Conservation (phyloP, 306 rosid genomes). For the Vicia sativa region DNA sequence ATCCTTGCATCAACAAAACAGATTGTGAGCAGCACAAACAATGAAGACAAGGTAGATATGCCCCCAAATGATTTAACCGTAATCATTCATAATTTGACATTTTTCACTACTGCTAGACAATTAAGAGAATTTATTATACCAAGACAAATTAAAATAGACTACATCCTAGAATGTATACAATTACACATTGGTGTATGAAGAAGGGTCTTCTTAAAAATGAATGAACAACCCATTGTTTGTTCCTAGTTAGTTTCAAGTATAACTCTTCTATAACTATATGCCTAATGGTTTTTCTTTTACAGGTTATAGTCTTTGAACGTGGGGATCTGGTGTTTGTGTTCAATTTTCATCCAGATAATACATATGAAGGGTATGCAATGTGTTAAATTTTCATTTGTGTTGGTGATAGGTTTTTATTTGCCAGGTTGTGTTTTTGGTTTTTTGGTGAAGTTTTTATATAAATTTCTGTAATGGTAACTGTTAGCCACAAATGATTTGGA, state of each 20-base stretch:
- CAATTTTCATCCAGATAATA: constrained; percentile 84
- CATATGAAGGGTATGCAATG: constrained; percentile 75
- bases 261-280: constrained; percentile 30
- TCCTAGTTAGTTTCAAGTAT: constrained; percentile 10
- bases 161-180: no score
- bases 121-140: no score
- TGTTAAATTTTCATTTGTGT: constrained; percentile 30
- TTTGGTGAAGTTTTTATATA: constrained; percentile 20
- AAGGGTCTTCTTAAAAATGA: constrained; percentile 16
- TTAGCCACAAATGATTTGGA: constrained; percentile 34
- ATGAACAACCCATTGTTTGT: constrained; percentile 22
- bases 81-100: constrained; percentile 27
- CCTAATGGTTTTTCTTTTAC: constrained; percentile 34
- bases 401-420: constrained; percentile 8
- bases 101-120: constrained; percentile 23
- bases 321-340: constrained; percentile 92
- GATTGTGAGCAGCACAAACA: constrained; percentile 81
- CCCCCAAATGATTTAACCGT: constrained; percentile 23
- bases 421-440: constrained; percentile 24
- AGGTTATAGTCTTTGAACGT: constrained; percentile 94
- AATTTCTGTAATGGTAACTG: constrained; percentile 7
- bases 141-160: no score
- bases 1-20: constrained; percentile 81
- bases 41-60: constrained; percentile 72
- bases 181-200: no score